Base-by-base conservation (phyloP, 2,329 filamentous ascomycete species). In the Xylaria sp. region DNA sequence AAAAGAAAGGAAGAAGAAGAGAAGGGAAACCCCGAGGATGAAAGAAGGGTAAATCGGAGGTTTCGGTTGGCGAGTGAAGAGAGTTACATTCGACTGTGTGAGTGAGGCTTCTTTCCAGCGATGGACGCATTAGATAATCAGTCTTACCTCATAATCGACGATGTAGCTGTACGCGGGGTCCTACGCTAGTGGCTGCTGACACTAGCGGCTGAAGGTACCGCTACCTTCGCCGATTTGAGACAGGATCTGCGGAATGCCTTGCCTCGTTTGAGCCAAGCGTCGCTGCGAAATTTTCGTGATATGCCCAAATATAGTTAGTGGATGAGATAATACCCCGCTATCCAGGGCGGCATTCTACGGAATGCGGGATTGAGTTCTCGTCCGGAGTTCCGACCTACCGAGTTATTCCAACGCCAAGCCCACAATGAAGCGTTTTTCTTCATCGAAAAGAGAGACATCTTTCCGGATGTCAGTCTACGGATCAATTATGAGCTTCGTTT, bases 61-160 rank as follows among this genome's bases (percentile, higher is more conserved):
- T 56, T 57, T 59, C 58, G 58, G 60, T 52, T n/a, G 44, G 52
- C 58, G 52, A 60, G 49, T 2, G 44, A 51, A 50, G n/a, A 42
- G 53, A 35, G 39, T 55, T 44, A 23, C 4, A 39, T 53, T 44
- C 18, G 35, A 39, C n/a, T 34, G 30, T 13, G 50, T 13, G 50
- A 9, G 49, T 37, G 47, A 49, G 47, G 18, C 18, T 30, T n/a
- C 13, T n/a, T 10, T 23, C 2, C 16, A 19, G 23, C 47, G 13
- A 16, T n/a, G 42, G 13, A 9, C 2, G 5, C 18, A 23, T 49
- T 49, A 30, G 4, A 30, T 49, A 30, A 49, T 23, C 19, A 18
- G 2, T 23, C 47, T 49, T 49, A 49, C 47, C 37, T 42, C 37
- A 42, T 42, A 42, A 42, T 42, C 11, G 8, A 42, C 37, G 8